phyloP scores from a whole-genome alignment of 23 red algal genomes.

The Gracilaria gracilis region DNA sequence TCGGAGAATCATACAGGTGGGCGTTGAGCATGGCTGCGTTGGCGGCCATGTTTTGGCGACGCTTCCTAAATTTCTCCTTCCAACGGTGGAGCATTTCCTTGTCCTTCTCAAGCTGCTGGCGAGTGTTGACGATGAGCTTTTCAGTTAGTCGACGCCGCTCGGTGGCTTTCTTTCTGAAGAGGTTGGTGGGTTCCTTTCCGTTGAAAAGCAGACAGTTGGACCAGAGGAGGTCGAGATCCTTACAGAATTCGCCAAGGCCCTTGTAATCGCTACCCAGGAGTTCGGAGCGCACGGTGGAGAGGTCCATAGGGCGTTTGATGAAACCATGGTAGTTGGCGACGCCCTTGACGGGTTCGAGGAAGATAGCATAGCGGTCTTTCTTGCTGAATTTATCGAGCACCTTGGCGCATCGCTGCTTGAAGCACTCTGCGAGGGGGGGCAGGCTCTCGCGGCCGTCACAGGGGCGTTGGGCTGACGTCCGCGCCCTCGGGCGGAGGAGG shows the following conservation, averaged over 20 bases:
- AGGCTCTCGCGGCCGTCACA: slow-evolving; percentile 60
- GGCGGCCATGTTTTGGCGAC: too few relatives aligned
- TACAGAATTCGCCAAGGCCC: slow-evolving; percentile 69
- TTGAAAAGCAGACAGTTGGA: slow-evolving; percentile 84
- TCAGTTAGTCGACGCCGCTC: too few relatives aligned
- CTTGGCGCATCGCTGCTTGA: slow-evolving; percentile 44
- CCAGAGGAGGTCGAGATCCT: slow-evolving; percentile 83
- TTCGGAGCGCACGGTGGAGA: too few relatives aligned
- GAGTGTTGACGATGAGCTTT: too few relatives aligned
- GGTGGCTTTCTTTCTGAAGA: too few relatives aligned
- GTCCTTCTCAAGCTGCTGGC: too few relatives aligned
- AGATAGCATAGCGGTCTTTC: slow-evolving; percentile 71
- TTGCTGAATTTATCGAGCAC: slow-evolving; percentile 74
- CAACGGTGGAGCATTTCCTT: too few relatives aligned
- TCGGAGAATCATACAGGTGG: too few relatives aligned
- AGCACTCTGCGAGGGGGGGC: slow-evolving; percentile 57
- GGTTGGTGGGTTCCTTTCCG: too few relatives aligned
- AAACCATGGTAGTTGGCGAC: slow-evolving; percentile 70
- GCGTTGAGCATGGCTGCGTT: too few relatives aligned
- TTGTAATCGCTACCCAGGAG: slow-evolving; percentile 52
- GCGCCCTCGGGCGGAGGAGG: slow-evolving; percentile 46
- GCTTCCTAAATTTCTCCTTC: too few relatives aligned
- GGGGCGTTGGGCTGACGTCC: slow-evolving; percentile 62
- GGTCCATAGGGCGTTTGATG: too few relatives aligned
- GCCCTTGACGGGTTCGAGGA: slow-evolving; percentile 77